Conservation (phyloP, 257 asterid species). For the Linderniella brevidens region DNA sequence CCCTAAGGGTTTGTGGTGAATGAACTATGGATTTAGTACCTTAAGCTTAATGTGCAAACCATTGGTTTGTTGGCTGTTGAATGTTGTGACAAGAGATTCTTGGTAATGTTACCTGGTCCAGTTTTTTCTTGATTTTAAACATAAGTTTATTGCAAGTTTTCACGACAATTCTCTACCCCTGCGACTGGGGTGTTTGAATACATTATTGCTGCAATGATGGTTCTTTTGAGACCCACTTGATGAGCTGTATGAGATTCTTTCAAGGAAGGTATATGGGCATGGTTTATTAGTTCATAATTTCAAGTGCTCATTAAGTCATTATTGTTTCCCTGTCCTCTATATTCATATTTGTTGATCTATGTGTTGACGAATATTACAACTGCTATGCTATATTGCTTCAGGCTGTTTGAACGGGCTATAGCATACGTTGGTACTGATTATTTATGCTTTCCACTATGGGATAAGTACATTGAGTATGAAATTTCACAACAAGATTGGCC, state of each 20-base stretch:
- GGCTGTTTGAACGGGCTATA: slow-evolving; percentile 92
- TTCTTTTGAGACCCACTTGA: slow-evolving; percentile 32
- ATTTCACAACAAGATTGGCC: slow-evolving; percentile 81
- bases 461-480: slow-evolving; percentile 84
- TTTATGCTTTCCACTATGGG: slow-evolving; percentile 92
- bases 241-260: slow-evolving; percentile 69
- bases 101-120: slow-evolving; percentile 16
- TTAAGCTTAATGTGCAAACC: slow-evolving; percentile 38
- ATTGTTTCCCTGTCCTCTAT: slow-evolving; percentile 20
- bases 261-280: slow-evolving; percentile 69
- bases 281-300: slow-evolving; percentile 19
- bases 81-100: slow-evolving; percentile 17
- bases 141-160: too few species aligned
- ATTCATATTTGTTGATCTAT: slow-evolving; percentile 14
- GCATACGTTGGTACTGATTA: slow-evolving; percentile 94
- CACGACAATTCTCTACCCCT: too few species aligned
- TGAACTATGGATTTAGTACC: slow-evolving; percentile 31
- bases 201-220: slow-evolving; percentile 60
- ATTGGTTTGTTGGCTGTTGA: slow-evolving; percentile 23
- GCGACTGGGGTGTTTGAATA: slow-evolving; percentile 80
- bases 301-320: too few species aligned
- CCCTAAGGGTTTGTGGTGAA: slow-evolving; percentile 47
- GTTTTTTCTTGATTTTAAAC: too few species aligned
- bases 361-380: slow-evolving; percentile 12
- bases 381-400: slow-evolving; percentile 22